Evolutionary conservation across 2,329 filamentous ascomycete genomes (phyloP).

Genomic region (Hypoxylon sp.): DNA sequence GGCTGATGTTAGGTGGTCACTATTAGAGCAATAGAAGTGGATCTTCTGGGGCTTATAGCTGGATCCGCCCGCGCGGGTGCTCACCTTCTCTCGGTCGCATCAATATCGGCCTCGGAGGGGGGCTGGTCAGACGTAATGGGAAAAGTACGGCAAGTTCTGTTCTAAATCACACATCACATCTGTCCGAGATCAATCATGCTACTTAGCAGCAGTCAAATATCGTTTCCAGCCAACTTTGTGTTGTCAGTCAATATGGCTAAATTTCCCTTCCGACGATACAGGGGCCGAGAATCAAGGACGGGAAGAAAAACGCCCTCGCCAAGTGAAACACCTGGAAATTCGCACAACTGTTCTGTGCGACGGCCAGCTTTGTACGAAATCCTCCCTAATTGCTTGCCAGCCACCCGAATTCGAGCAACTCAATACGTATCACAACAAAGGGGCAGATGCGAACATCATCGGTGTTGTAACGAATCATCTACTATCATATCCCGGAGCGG

Average conservation of each 20-base stretch:
- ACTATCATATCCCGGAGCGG: conserved; percentile 9
- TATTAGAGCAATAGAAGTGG: conserved; percentile 1
- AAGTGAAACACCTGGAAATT: conserved; percentile 48
- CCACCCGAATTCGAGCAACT: conserved; percentile 9
- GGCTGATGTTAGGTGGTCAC: conserved; percentile 1
- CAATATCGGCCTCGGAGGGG: conserved; percentile 17
- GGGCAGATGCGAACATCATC: background rate
- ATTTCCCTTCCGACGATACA: conserved; percentile 11
- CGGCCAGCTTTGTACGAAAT: conserved; percentile 10
- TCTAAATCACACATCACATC: conserved; percentile 1
- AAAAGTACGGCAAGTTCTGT: conserved; percentile 7
- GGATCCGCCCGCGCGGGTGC: conserved; percentile 17
- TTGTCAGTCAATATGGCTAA: conserved; percentile 1
- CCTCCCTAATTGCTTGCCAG: conserved; percentile 16
- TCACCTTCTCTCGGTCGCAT: conserved; percentile 29
- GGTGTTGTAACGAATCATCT: conserved; percentile 5
- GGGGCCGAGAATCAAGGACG: conserved; percentile 19
- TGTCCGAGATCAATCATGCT: background rate
- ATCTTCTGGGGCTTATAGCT: conserved; percentile 18
- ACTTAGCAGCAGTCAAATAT: background rate
- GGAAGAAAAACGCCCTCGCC: conserved; percentile 33
- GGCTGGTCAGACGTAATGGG: conserved; percentile 11
- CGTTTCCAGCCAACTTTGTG: background rate
- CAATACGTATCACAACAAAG: conserved; percentile 17
- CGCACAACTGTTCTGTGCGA: conserved; percentile 36